These are phyloP conservation scores for Russula virescens DNA, from an alignment of 768 basidiomycete genomes.

Conservation along the genomic window DNA sequence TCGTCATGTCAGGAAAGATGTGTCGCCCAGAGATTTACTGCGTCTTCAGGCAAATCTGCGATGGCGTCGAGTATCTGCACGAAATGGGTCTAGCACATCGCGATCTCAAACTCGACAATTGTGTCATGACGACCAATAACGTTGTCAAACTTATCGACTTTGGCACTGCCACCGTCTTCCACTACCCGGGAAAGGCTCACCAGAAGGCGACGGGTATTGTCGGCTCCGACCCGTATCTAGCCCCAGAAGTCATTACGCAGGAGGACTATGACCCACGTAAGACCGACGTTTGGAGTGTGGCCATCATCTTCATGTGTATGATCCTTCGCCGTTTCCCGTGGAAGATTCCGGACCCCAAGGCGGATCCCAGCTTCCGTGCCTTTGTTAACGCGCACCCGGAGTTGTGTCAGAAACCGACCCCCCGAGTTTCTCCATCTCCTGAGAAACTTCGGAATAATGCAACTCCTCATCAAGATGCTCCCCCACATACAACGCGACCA, in stretches of 20 bases:
- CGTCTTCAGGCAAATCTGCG: slow-evolving; percentile 97
- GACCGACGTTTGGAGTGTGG: slow-evolving; percentile 97
- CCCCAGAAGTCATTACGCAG: slow-evolving; percentile 84
- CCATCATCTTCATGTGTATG: slow-evolving; percentile 99
- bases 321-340: slow-evolving; percentile 94
- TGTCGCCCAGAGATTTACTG: slow-evolving; percentile 97
- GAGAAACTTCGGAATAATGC: background rate
- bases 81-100: slow-evolving; percentile 96
- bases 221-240: slow-evolving; percentile 96
- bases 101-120: slow-evolving; percentile 99
- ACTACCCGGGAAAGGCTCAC: slow-evolving; percentile 87
- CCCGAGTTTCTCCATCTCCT: slow-evolving; percentile 7
- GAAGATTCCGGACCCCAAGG: slow-evolving; percentile 96
- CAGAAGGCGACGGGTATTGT: slow-evolving; percentile 84
- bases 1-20: slow-evolving; percentile 99
- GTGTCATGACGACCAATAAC: slow-evolving; percentile 94
- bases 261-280: slow-evolving; percentile 91
- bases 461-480: background rate
- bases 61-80: slow-evolving; percentile 97
- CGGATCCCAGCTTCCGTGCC: slow-evolving; percentile 83
- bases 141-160: slow-evolving; percentile 99
- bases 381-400: slow-evolving; percentile 94
- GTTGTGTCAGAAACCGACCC: slow-evolving; percentile 41
- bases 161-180: slow-evolving; percentile 99
- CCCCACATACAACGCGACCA: background rate